These are phyloP conservation scores for Prosopis cineraria DNA, from an alignment of 306 rosid genomes.

Conservation along the genomic window DNA sequence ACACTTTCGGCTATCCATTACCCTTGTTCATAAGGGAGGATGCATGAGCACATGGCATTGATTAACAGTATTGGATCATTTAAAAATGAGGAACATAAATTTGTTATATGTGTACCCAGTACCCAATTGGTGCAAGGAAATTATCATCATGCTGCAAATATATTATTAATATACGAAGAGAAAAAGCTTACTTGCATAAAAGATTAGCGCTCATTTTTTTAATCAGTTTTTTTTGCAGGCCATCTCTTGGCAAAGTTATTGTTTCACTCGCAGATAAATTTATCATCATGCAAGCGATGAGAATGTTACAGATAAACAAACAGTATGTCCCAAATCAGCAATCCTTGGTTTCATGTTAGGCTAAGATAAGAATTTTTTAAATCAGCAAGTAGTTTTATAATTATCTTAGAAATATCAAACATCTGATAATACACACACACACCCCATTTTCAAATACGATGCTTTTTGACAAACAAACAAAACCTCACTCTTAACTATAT, in stretches of 20 bases:
- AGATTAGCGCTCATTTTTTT: too few relatives aligned
- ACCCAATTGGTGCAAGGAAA: not conserved
- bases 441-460: not conserved
- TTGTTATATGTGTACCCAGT: too few relatives aligned
- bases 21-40: not conserved
- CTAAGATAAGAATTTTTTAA: not conserved
- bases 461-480: not conserved
- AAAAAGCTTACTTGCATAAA: not conserved
- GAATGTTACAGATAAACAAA: not conserved
- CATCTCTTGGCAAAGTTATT: too few relatives aligned
- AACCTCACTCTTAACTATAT: not conserved
- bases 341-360: not conserved
- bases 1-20: slow-evolving; percentile 2
- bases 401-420: not conserved
- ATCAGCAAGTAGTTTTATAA: not conserved
- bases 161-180: not conserved
- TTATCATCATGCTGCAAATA: not conserved
- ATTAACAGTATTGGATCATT: not conserved
- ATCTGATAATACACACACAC: not conserved
- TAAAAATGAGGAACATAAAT: not conserved
- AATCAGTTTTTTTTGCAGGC: too few relatives aligned
- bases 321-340: not conserved
- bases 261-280: too few relatives aligned
- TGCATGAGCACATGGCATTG: not conserved
- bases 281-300: too few relatives aligned